Base-by-base conservation (phyloP, 176 grass and related monocot species). In the Oryza officinalis region DNA sequence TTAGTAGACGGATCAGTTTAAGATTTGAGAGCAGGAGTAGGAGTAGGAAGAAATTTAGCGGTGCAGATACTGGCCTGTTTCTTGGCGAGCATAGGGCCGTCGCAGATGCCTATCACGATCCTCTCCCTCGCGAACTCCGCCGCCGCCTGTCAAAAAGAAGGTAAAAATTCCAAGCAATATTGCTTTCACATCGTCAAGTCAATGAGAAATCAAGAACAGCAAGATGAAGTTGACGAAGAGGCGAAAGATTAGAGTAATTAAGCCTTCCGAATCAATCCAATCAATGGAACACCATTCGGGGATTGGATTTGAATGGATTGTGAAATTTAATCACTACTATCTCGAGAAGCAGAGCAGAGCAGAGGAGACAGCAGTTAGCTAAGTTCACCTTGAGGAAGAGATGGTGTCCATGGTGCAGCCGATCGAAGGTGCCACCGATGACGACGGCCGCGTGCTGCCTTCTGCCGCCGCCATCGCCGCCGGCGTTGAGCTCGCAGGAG, bases 61-160 rank as follows among this genome's bases (percentile, higher is more conserved):
- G 32, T 33, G 32, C 32, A 33, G 33, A 35, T 33, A 35, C 4
- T 27, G 5, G 94, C 96, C 93, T 98, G 46, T 81, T 97, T 98
- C 82, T 98, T 98, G 81, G 74, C 83, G 78, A 98, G 85, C 96
- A 98, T 98, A 4, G 96, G 96, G 17, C 93, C 93, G 82, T 98
- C 96, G 78, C 96, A 98, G 71, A 98, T 78, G 38, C 93, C 96
- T 26, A 98, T 68, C 23, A 98, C 93, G 25, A 98, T 83, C 77
- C 91, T 75, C 23, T 92, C 85, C 41, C 84, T 88, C 8, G 96
- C 89, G 17, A 95, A 44, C 83, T 93, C 89, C 81, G 93, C 91
- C 14, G 96, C 77, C 17, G 96, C 90, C 96, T 98, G 75, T 33
- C 69, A 57, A 67, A 64, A 69, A 61, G 2, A 25, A 3, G 8